A percentile compares a stretch with the other conserved stretches of the same genome.
These are phyloP conservation scores for Lenwebbia sp. DNA, from an alignment of 345 rosid species.

Conservation along the genomic window DNA sequence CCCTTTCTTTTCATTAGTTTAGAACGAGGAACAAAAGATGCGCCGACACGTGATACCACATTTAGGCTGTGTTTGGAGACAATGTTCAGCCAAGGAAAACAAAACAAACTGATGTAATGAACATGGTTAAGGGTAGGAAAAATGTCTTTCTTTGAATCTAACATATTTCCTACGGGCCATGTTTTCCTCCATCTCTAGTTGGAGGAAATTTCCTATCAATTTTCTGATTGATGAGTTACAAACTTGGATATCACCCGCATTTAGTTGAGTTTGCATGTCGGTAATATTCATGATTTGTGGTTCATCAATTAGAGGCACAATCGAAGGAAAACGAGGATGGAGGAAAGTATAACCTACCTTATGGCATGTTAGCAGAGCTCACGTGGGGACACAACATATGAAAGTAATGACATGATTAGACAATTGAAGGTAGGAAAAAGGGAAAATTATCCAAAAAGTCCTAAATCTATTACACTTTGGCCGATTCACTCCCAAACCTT, in stretches of 20 bases:
- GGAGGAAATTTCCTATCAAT: not conserved
- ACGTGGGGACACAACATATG: not conserved
- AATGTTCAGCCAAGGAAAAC: not conserved
- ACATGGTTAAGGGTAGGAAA: not conserved
- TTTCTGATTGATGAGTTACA: not conserved
- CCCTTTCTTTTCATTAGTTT: not conserved
- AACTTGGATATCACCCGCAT: not conserved
- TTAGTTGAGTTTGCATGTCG: not conserved
- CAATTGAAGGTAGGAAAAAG: not conserved
- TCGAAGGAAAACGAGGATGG: not conserved
- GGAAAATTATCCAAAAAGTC: no score
- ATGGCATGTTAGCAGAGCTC: not conserved
- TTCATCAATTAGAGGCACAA: not conserved
- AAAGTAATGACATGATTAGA: not conserved
- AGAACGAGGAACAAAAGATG: not conserved
- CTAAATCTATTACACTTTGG: no score
- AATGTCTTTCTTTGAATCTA: not conserved
- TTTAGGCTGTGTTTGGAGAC: not conserved
- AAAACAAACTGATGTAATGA: not conserved
- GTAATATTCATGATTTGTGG: not conserved
- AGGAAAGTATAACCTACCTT: not conserved
- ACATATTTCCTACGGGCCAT: not conserved
- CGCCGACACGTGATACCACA: not conserved
- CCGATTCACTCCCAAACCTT: no score
- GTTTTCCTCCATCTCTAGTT: not conserved